These are phyloP conservation scores for Chamaecrista fasciculata DNA, from an alignment of 306 rosid genomes.

Conservation along the genomic window DNA sequence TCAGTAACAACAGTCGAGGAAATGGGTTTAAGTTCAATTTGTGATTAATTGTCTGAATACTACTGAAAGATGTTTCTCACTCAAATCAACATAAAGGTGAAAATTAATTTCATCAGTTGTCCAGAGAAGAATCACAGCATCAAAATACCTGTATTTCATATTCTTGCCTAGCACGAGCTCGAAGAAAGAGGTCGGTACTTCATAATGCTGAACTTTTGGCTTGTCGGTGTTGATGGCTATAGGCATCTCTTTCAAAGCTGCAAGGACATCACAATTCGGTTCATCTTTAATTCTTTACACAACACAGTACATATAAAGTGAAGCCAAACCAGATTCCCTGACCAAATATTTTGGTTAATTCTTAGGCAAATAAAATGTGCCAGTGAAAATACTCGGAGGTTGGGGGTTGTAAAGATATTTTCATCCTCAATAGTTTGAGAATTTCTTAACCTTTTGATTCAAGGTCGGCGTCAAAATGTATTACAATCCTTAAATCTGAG, in stretches of 20 bases:
- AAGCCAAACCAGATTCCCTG: not conserved
- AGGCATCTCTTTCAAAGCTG: slow-evolving; percentile 85
- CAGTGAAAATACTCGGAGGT: not conserved
- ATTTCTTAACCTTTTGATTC: not conserved
- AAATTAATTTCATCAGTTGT: not conserved
- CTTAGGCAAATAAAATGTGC: not conserved
- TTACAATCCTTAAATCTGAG: not conserved
- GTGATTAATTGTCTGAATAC: no score
- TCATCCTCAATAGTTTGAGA: not conserved
- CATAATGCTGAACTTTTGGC: slow-evolving; percentile 79
- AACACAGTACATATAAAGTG: not conserved
- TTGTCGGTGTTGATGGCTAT: slow-evolving; percentile 74
- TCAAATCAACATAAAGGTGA: not conserved
- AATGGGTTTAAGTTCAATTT: no score
- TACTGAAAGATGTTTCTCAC: not conserved
- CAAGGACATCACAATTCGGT: slow-evolving; percentile 10
- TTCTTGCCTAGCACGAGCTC: slow-evolving; percentile 72
- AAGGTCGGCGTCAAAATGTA: not conserved
- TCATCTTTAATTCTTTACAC: not conserved
- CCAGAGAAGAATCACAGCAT: not conserved
- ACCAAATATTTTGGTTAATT: not conserved
- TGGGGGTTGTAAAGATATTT: not conserved
- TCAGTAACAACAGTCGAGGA: not conserved
- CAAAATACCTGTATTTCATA: slow-evolving; percentile 77
- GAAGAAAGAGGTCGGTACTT: slow-evolving; percentile 90